Base-by-base conservation (phyloP, 2,329 filamentous ascomycete species). In the Lojkania enalia region DNA sequence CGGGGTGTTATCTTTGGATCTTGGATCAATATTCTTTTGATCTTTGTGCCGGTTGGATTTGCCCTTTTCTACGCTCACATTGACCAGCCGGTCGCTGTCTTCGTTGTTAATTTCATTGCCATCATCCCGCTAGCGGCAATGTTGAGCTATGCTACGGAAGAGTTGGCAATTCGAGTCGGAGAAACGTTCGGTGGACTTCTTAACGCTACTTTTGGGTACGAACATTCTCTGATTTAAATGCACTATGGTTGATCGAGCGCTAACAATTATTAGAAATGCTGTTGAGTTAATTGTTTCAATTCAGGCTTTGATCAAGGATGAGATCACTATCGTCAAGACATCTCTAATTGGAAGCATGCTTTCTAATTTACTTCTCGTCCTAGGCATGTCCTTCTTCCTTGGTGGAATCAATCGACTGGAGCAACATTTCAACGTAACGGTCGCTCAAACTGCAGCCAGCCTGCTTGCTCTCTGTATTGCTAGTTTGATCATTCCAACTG, bases 381-480 rank as follows among this genome's bases (percentile, higher is more conserved):
- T 96, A 76, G 91, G 90, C 44, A 95, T 91, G 83, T 94, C 86
- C 66, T 96, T 95, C 77, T 94, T 95, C 74, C 86, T 88, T 49
- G 90, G 89, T 38, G 90, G 90, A 3, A 68, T 95, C 56, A 85
- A 87, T 47, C 83, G 91, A 20, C 64, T 81, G 20, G 87, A 95
- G 66, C 92, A 96, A 67, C 85, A 83, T 69, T 97, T 96, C 80
- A 96, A 96, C 74, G 83, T 87, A 23, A 92, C 88, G 0, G 90
- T 96, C 5, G 91, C 91, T 0, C 90, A 96, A 69, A 96, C 91
- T 0, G 88, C 90, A 3, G 85, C 90, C 12, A 90, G 86, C 61
- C 73, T 95, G 40, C 80, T 95, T 15, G 85, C 88, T 11, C 77
- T 95, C 15, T 85, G 87, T 12, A 87, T 95, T 27, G 86, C 85